Evolutionary conservation across 2,329 filamentous ascomycete species (phyloP).

Genomic region (Coniella lustricola): DNA sequence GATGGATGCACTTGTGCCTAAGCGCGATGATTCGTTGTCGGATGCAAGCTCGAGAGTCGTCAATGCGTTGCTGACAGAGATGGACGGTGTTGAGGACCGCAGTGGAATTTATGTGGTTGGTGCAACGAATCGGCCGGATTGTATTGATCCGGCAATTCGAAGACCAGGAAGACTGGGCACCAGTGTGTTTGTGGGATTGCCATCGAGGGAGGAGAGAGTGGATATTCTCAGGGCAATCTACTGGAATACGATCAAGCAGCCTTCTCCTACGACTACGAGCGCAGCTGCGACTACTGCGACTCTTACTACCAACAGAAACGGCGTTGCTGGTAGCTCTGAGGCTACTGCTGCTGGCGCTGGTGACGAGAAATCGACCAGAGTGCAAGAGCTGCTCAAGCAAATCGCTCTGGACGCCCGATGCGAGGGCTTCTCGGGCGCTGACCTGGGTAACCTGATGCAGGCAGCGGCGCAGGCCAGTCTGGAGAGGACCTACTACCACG

Average conservation of each 20-base stretch:
- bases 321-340: no score
- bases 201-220: constrained; percentile 65
- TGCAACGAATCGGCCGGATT: constrained; percentile 90
- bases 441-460: constrained; percentile 47
- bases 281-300: no score
- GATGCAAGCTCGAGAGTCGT: constrained; percentile 86
- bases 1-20: constrained; percentile 84
- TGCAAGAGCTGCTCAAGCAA: constrained; percentile 36
- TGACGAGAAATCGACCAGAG: background rate
- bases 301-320: constrained; percentile 34
- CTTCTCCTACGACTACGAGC: no score
- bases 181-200: constrained; percentile 82
- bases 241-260: constrained; percentile 35
- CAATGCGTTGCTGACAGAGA: constrained; percentile 88
- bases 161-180: constrained; percentile 84
- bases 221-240: constrained; percentile 74
- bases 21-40: constrained; percentile 62
- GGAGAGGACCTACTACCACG: constrained; percentile 22
- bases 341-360: no score
- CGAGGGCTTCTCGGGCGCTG: constrained; percentile 67
- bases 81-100: constrained; percentile 76
- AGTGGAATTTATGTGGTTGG: constrained; percentile 90
- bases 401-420: constrained; percentile 64
- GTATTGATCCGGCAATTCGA: constrained; percentile 93
- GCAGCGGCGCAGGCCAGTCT: constrained; percentile 32